Conservation (phyloP, 2,329 filamentous ascomycete species). For the Claviceps pazoutovae region DNA sequence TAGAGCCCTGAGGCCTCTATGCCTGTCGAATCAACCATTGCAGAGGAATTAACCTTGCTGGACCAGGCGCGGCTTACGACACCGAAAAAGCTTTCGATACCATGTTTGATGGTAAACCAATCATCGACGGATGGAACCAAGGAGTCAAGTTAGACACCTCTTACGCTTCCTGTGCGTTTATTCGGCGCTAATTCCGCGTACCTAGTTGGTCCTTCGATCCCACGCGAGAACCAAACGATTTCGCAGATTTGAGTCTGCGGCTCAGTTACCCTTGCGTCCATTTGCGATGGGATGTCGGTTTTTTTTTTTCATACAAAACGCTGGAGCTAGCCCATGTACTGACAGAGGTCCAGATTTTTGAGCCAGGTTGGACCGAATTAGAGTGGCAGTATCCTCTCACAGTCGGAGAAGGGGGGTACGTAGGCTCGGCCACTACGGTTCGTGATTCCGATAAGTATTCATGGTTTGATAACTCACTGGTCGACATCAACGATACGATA, state of each 20-base stretch:
- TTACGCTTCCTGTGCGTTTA: background rate
- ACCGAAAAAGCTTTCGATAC: conserved; percentile 24
- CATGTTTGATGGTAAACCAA: conserved; percentile 19
- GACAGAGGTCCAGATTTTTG: conserved; percentile 21
- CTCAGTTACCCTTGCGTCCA: conserved; percentile 21
- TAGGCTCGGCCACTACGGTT: conserved; percentile 26
- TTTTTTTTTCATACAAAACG: background rate
- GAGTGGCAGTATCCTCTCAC: conserved; percentile 29
- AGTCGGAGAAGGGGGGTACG: conserved; percentile 23
- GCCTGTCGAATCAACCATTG: background rate
- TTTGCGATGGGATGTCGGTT: conserved; percentile 23
- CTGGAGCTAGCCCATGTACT: background rate
- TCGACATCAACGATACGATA: conserved; percentile 22
- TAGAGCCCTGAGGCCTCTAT: too few relatives aligned
- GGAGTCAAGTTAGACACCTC: background rate
- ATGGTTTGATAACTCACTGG: conserved; percentile 2
- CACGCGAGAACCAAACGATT: conserved; percentile 15
- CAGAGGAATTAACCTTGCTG: background rate
- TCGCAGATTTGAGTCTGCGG: conserved; percentile 15
- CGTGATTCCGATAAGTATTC: conserved; percentile 2
- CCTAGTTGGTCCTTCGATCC: conserved; percentile 21
- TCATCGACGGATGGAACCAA: conserved; percentile 10
- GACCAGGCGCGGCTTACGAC: conserved; percentile 21
- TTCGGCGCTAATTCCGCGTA: background rate
- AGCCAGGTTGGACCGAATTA: conserved; percentile 22